Base-by-base conservation (phyloP, 2,329 filamentous ascomycete species). In the Colletotrichum sp. region DNA sequence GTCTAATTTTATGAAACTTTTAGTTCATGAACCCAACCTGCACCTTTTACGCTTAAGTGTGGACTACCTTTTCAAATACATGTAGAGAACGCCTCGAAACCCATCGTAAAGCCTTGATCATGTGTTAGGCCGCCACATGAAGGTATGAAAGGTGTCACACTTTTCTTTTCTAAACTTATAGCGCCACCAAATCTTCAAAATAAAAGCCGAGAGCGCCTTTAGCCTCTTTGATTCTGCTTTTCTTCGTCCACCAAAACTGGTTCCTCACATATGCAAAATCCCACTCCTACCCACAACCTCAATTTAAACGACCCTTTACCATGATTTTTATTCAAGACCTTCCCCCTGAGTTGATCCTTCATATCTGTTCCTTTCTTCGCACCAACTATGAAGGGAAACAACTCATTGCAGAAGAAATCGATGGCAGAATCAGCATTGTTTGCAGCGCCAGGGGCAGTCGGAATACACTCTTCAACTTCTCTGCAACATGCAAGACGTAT, bases 271-370 rank as follows among this genome's bases (percentile, higher is more conserved):
- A 1, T 21, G n/a, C 6, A 52, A 21, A 52, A 21, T 52, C n/a
- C 12, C n/a, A 52, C 44, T 21, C n/a, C n/a, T 12, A 7, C 1
- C 12, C 44, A 52, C 44, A 2, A 52, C 6, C 6, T 52, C 44
- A 52, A 52, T 52, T 2, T 2, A 2, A 21, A 52, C 10, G 9
- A 21, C 18, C 44, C n/a, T 21, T 7, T 13, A 7, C n/a, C 44
- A 52, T 52, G 44, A 2, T 0, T 3, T 3, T 13, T 21, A 0
- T 52, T 0, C 44, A 52, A 13, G n/a, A 52, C 6, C 9, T 13
- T 52, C 10, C 44, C 4, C 10, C 44, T 21, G 44, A 52, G 44
- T 21, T 52, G 44, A 52, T 52, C 12, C 44, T 52, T 0, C n/a
- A 52, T 21, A 52, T 52, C 6, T 52, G 44, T 52, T 52, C n/a